Conservation (phyloP, 2,329 filamentous ascomycete genomes). For the Ophiostoma sp. region DNA sequence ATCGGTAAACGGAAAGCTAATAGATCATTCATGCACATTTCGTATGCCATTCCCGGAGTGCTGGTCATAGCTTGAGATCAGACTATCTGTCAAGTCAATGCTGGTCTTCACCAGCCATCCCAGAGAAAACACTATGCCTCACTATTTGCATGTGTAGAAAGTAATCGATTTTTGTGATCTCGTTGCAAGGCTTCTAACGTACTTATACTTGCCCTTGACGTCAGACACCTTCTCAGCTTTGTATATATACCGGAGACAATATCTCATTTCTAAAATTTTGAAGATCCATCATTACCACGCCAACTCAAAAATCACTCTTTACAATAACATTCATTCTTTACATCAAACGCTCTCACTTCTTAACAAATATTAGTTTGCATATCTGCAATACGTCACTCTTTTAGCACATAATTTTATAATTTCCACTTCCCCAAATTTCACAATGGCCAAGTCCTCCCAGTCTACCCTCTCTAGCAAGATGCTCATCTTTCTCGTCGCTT, state of each 20-base stretch:
- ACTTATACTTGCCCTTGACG: not conserved
- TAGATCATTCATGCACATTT: not conserved
- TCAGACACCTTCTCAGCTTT: not conserved
- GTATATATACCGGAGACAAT: not conserved
- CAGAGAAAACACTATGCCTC: not conserved
- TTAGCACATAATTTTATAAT: not conserved
- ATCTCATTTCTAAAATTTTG: not conserved
- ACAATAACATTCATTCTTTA: not conserved
- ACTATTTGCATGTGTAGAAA: not conserved
- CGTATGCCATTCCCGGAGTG: not conserved
- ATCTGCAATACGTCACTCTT: not conserved
- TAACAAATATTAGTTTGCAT: not conserved
- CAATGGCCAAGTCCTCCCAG: not conserved
- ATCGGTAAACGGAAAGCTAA: not conserved
- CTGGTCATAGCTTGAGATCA: not conserved
- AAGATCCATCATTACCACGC: not conserved
- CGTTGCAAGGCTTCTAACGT: not conserved
- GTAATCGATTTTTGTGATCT: not conserved
- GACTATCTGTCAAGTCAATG: not conserved
- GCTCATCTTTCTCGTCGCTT: not conserved
- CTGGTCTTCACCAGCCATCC: not conserved
- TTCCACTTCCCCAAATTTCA: not conserved
- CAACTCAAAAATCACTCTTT: not conserved
- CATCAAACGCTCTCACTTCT: not conserved
- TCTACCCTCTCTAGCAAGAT: constrained; percentile 4